phyloP scores from a whole-genome alignment of 164 flowering plant genomes.

The Magnolia officinalis region DNA sequence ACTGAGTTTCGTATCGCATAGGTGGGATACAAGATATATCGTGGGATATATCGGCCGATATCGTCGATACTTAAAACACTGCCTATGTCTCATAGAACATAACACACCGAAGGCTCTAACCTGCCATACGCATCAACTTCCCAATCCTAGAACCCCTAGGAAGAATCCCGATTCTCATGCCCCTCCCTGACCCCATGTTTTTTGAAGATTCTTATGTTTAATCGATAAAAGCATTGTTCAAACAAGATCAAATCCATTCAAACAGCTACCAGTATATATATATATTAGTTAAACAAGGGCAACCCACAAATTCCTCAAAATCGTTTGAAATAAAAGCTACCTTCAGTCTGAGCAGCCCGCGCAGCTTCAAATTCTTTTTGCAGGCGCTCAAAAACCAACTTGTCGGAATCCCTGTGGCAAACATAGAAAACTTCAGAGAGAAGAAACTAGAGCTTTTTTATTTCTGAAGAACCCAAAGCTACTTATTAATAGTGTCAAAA shows the following conservation, averaged over 20 bases:
- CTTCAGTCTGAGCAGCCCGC: conserved; percentile 84
- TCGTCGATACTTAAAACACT: no score
- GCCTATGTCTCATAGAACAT: not conserved
- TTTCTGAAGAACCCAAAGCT: not conserved
- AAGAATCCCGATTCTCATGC: not conserved
- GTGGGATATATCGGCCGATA: no score
- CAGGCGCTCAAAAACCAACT: conserved; percentile 75
- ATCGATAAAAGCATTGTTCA: not conserved
- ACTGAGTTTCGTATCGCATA: no score
- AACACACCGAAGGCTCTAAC: not conserved
- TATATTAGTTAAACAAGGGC: not conserved
- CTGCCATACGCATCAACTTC: not conserved
- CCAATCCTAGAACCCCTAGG: not conserved
- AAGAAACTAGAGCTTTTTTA: not conserved
- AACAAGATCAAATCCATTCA: conserved; percentile 2
- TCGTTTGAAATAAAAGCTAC: conserved; percentile 27
- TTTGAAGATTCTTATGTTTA: not conserved
- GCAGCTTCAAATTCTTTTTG: conserved; percentile 95
- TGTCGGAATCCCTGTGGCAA: conserved; percentile 79
- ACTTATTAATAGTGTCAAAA: not conserved
- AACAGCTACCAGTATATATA: not conserved
- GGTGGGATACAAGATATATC: no score
- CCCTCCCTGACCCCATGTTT: not conserved
- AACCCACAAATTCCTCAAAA: not conserved
- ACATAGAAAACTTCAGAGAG: conserved; percentile 1